Percentiles rank a stretch among this genome's conserved stretches.
Conservation (phyloP, 176 grass and related monocot species). For the Coix lacrymajobi region DNA sequence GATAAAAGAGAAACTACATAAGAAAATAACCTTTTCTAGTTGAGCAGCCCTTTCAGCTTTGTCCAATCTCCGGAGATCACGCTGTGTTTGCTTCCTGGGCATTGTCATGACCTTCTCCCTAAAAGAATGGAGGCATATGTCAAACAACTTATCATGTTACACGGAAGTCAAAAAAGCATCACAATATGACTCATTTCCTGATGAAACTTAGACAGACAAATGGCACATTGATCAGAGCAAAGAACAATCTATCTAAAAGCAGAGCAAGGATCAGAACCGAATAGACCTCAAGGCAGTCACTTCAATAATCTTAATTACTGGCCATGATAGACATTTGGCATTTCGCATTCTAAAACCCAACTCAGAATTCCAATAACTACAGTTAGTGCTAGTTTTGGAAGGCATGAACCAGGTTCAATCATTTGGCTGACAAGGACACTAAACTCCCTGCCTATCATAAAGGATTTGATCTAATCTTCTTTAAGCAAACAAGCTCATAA, state of each 20-base stretch:
- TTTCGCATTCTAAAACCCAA: background rate
- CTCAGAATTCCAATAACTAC: background rate
- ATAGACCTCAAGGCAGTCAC: background rate
- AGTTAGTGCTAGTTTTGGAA: background rate
- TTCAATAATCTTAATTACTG: background rate
- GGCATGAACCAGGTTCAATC: background rate
- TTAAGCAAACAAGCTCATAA: background rate
- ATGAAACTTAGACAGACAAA: slow-evolving; percentile 10
- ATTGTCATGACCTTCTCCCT: slow-evolving; percentile 96
- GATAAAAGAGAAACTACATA: background rate
- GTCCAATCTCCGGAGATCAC: slow-evolving; percentile 57
- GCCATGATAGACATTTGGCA: background rate
- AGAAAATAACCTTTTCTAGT: slow-evolving; percentile 70
- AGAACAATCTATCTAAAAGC: background rate
- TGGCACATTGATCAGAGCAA: background rate
- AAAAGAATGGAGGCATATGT: slow-evolving; percentile 12
- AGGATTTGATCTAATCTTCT: background rate
- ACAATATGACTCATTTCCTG: background rate
- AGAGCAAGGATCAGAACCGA: background rate
- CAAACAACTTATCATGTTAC: slow-evolving; percentile 9
- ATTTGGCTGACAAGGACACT: background rate
- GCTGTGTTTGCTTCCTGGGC: slow-evolving; percentile 66
- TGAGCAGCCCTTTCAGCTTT: slow-evolving; percentile 85
- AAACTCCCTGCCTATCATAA: background rate
- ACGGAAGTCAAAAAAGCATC: background rate